Evolutionary conservation across 108 stramenopile genomes (phyloP).

Genomic region (Pseudonitzschia pungens): DNA sequence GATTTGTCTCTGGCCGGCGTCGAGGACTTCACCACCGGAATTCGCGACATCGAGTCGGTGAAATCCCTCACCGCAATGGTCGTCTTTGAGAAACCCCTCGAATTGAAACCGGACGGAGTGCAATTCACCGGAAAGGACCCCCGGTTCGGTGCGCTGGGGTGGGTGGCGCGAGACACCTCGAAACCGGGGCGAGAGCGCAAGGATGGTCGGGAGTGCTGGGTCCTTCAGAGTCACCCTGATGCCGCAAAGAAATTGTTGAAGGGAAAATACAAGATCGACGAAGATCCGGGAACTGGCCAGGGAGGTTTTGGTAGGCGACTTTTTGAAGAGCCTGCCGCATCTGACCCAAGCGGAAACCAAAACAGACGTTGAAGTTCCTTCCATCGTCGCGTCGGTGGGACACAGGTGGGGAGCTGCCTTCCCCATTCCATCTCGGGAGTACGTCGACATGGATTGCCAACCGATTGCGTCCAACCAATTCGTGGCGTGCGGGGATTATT

Average conservation of each 20-base stretch:
- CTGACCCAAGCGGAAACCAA: neutral
- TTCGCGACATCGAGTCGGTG: constrained; percentile 17
- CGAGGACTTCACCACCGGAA: constrained; percentile 9
- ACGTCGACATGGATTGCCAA: constrained; percentile 17
- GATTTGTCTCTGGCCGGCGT: constrained; percentile 23
- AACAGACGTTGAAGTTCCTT: neutral
- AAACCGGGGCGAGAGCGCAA: constrained; percentile 36
- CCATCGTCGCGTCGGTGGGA: constrained; percentile 22
- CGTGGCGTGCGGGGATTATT: constrained; percentile 43
- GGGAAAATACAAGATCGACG: constrained; percentile 16
- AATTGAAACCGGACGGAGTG: constrained; percentile 24
- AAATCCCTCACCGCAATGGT: constrained; percentile 28
- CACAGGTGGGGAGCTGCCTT: constrained; percentile 44
- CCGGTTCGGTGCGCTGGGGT: constrained; percentile 26
- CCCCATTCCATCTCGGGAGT: constrained; percentile 19
- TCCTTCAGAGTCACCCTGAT: constrained; percentile 27
- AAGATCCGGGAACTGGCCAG: neutral
- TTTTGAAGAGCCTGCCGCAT: constrained; percentile 6
- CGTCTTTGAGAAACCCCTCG: constrained; percentile 22
- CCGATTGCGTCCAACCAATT: constrained; percentile 1
- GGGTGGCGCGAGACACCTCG: constrained; percentile 39
- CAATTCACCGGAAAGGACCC: constrained; percentile 12
- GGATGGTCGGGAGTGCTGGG: constrained; percentile 37
- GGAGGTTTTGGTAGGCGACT: constrained; percentile 2
- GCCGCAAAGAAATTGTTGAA: constrained; percentile 19